Base-by-base conservation (phyloP, 2,329 filamentous ascomycete species). In the Tolypocladium nubicola region DNA sequence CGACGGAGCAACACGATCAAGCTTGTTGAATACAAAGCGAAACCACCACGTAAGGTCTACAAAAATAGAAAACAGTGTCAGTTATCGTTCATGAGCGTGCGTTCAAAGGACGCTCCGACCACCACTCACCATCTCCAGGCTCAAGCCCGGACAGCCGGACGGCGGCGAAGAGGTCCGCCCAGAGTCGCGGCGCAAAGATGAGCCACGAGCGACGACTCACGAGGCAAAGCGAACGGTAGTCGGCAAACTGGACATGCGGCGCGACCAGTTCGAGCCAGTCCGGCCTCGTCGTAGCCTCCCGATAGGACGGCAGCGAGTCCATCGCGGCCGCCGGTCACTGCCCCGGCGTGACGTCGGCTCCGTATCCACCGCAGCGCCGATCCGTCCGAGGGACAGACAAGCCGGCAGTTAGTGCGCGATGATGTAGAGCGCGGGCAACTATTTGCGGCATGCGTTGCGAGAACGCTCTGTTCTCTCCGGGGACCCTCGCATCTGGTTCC, bases 261-360 rank as follows among this genome's bases (percentile, higher is more conserved):
- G 74, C 77, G 14, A 75, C 75, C 4, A 83, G 60, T 37, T 66
- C 66, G 19, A 82, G 70, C 78, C 80, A 82, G 70, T 83, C 75
- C 26, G 65, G 64, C 11, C 65, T 68, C 9, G 71, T 63, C 2
- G 72, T 75, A 55, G 81, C 80, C 58, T 82, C 75, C 54, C 73
- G 68, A 65, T 84, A 84, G 0, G 81, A 80, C 1, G 81, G 80
- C n/a, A 78, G 73, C 13, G 64, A 60, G 45, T 61, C 52, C 70
- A 71, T 71, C 23, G 16, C 7, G 21, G 26, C 6, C 14, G 45
- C 26, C 13, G 43, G 43, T 7, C 23, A 47, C 23, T 47, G 43
- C 4, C 21, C 23, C 26, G 16, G 19, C 7, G 45, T 14, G 45
- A 49, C 13, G 45, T 33, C 45, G 14, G 26, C 45, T 16, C 26